Conservation (phyloP, 345 rosid genomes). For the Salix udensis region DNA sequence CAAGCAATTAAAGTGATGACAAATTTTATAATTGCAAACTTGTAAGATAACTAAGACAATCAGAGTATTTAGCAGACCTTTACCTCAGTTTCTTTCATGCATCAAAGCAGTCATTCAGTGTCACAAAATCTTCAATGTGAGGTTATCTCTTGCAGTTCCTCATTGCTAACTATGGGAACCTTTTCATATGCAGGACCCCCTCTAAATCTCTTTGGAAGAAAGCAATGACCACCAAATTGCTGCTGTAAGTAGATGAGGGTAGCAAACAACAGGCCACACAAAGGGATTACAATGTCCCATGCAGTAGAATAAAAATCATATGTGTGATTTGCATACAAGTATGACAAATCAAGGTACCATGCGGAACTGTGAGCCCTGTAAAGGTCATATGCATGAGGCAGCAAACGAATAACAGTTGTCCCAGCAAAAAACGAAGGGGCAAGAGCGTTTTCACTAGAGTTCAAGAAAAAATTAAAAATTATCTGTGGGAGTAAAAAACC, state of each 20-base stretch:
- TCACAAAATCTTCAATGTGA: neutral
- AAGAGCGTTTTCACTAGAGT: slow-evolving; percentile 47
- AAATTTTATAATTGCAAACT: neutral
- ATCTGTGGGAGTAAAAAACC: slow-evolving; percentile 81
- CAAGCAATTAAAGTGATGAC: neutral
- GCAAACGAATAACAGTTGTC: slow-evolving; percentile 51
- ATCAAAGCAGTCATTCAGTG: neutral
- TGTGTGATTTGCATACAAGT: slow-evolving; percentile 70
- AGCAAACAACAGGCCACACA: slow-evolving; percentile 53
- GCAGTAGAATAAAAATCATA: slow-evolving; percentile 74
- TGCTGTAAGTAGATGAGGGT: slow-evolving; percentile 67
- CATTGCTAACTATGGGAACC: slow-evolving; percentile 27
- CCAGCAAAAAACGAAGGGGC: slow-evolving; percentile 55
- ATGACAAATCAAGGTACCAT: slow-evolving; percentile 53
- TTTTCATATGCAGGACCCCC: slow-evolving; percentile 51
- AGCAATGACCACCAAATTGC: slow-evolving; percentile 53
- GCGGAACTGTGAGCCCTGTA: slow-evolving; percentile 59
- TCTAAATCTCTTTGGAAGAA: slow-evolving; percentile 56
- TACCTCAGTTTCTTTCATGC: neutral
- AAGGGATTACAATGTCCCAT: slow-evolving; percentile 72
- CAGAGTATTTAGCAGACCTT: neutral
- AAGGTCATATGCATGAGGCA: slow-evolving; percentile 90
- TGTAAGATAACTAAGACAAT: neutral
- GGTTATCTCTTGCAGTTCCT: slow-evolving; percentile 9
- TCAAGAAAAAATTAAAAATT: slow-evolving; percentile 56